Base-by-base conservation (phyloP, 2,329 filamentous ascomycete genomes). In the Gyromitra esculenta region DNA sequence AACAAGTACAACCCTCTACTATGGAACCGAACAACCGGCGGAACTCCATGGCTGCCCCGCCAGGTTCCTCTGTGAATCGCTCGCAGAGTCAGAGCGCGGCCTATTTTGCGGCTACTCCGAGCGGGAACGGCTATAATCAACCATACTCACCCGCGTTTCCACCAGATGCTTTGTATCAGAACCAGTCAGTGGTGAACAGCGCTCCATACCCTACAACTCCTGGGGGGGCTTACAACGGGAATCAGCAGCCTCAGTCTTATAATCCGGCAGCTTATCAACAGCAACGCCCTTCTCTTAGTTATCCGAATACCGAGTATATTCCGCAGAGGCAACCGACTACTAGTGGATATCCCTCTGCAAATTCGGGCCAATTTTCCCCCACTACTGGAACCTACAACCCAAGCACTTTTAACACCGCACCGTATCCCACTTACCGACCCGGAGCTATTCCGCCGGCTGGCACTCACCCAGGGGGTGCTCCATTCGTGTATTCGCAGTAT, bases 251-350 rank as follows among this genome's bases (percentile, higher is more conserved):
- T 80, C 75, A 77, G 67, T 75, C 85, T 9, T 87, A 87, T 79
- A 85, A 87, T 71, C 86, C 86, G 0, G 86, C 86, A 1, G 85
- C 85, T 25, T 87, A 87, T 48, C 75, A 75, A 67, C 78, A 78
- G 13, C 73, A 75, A 63, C 76, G 79, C 8, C 70, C 77, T 21
- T 78, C 83, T 31, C 77, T 81, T 3, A 79, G 79, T 25, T 78
- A 80, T 80, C 41, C 78, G 73, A 48, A 48, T 82, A 81, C 77
- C 79, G 80, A 76, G 80, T 82, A 75, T 78, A 80, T 65, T 62
- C 72, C 81, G 79, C 37, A 81, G 41, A 68, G 78, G 41, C 78
- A 79, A 67, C 62, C 65, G 48, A 75, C 69, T 50, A 79, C 77
- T 31, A 54, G 59, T 63, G 72, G 72, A n/a, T 73, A 69, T 39